Evolutionary conservation across 2,329 filamentous ascomycete genomes (phyloP).

Genomic region (Aspergillus niger): DNA sequence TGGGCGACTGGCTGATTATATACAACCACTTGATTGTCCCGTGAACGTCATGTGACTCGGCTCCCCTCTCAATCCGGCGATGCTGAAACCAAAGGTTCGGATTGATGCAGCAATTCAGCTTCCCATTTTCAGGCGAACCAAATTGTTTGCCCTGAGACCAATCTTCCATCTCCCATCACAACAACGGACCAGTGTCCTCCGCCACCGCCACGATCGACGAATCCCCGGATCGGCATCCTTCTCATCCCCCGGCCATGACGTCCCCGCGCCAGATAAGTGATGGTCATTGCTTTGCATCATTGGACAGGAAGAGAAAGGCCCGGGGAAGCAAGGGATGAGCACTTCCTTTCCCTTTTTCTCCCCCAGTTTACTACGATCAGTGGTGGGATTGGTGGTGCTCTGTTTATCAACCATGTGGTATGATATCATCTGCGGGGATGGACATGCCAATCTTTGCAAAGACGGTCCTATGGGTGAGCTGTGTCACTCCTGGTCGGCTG

Average conservation of each 20-base stretch:
- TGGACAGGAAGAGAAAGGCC: not conserved
- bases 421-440: constrained; percentile 15
- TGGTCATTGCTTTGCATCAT: not conserved
- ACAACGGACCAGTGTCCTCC: constrained; percentile 20
- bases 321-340: constrained; percentile 9
- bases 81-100: not conserved
- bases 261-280: not conserved
- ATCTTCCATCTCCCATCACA: not conserved
- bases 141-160: not conserved
- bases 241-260: not conserved
- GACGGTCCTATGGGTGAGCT: not conserved
- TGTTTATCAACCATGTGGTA: constrained; percentile 14
- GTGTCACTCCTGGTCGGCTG: not conserved
- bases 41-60: constrained; percentile 8
- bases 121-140: not conserved
- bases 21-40: not conserved
- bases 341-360: too few relatives aligned
- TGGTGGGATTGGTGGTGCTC: not conserved
- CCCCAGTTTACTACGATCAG: too few relatives aligned
- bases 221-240: not conserved
- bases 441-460: not conserved
- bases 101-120: constrained; percentile 1
- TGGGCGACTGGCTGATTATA: not conserved
- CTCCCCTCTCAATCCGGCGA: constrained; percentile 8
- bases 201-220: not conserved